Conservation (phyloP, 1,284 basidiomycete genomes). For the Moesziomyces aphidis region DNA sequence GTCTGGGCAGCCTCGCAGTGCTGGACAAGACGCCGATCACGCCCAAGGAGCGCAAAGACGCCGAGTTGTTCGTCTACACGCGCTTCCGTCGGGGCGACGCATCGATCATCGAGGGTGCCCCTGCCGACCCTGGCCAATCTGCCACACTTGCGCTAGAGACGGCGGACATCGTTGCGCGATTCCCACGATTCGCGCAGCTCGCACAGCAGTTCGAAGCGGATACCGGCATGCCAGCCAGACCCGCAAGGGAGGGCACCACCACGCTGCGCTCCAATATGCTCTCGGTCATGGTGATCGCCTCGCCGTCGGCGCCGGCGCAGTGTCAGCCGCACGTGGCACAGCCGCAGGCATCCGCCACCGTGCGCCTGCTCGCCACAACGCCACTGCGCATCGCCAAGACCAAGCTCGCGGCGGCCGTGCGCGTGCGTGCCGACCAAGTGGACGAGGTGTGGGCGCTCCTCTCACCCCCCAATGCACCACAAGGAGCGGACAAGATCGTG, state of each 20-base stretch:
- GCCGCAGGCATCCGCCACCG: neutral
- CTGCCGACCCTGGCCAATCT: neutral
- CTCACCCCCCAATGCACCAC: neutral
- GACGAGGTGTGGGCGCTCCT: constrained; percentile 48
- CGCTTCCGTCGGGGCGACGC: constrained; percentile 27
- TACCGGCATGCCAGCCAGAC: neutral
- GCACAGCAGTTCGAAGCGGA: constrained; percentile 23
- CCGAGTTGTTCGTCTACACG: constrained; percentile 75
- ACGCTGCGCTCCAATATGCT: constrained; percentile 42
- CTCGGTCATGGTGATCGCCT: constrained; percentile 13
- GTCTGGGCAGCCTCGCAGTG: constrained; percentile 74
- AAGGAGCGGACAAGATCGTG: constrained; percentile 25
- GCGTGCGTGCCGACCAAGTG: constrained; percentile 16
- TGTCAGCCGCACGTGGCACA: constrained; percentile 4
- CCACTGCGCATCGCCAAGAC: constrained; percentile 49
- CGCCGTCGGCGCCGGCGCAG: neutral
- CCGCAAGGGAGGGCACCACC: neutral
- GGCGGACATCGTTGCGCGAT: constrained; percentile 5
- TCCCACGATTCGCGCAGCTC: constrained; percentile 37
- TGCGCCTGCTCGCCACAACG: constrained; percentile 34
- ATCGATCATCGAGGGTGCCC: constrained; percentile 20
- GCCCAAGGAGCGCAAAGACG: constrained; percentile 80
- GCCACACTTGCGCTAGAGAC: constrained; percentile 1
- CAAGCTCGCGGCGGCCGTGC: constrained; percentile 31
- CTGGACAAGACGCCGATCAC: constrained; percentile 81